phyloP scores from a whole-genome alignment of 2,329 filamentous ascomycete genomes.

The Dactylellina parvicollis region DNA sequence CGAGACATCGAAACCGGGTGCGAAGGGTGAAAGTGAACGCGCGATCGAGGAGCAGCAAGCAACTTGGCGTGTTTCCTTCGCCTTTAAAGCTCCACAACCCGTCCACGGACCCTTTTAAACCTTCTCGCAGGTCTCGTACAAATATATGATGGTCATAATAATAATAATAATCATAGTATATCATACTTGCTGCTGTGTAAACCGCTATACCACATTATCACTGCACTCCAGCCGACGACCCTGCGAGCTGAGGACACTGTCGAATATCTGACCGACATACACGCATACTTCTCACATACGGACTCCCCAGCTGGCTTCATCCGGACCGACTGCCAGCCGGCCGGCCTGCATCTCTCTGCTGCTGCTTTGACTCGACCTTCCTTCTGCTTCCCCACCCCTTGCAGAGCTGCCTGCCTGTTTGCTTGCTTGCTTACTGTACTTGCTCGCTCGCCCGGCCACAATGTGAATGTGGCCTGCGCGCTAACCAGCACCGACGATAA shows the following conservation, averaged over 20 bases:
- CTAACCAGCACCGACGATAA: not conserved
- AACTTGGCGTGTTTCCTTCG: not conserved
- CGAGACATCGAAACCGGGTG: not conserved
- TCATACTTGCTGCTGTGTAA: too few relatives aligned
- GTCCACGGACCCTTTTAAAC: conserved; percentile 13
- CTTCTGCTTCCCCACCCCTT: conserved; percentile 10
- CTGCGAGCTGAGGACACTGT: too few relatives aligned
- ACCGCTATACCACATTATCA: not conserved
- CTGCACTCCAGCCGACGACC: not conserved
- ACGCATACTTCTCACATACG: too few relatives aligned
- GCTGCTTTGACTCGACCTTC: too few relatives aligned
- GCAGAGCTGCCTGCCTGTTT: conserved; percentile 21
- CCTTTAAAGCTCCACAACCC: conserved; percentile 12
- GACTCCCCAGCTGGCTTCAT: too few relatives aligned
- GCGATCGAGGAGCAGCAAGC: not conserved
- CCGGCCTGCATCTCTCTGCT: too few relatives aligned
- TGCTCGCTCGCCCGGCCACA: too few relatives aligned
- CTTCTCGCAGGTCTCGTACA: too few relatives aligned
- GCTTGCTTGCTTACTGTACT: conserved; percentile 9
- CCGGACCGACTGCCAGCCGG: too few relatives aligned
- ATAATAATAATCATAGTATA: not conserved
- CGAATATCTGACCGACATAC: too few relatives aligned
- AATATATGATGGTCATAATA: too few relatives aligned
- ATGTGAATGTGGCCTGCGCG: conserved; percentile 22
- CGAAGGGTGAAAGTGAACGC: not conserved